Conservation (phyloP, 257 asterid species). For the Forsythia suspensa region DNA sequence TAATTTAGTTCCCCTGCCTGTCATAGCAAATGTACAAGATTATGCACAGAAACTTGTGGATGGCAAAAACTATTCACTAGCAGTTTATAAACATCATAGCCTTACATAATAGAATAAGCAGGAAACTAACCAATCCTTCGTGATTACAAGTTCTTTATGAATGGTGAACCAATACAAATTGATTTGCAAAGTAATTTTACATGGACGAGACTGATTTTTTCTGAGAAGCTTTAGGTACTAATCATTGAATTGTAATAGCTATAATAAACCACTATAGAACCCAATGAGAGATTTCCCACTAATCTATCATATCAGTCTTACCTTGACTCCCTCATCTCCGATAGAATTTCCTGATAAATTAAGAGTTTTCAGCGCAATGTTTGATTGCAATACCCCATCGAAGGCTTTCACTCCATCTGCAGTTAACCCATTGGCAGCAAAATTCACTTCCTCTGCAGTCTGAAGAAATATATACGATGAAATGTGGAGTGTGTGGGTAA, state of each 20-base stretch:
- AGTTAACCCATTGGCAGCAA: slow-evolving; percentile 91
- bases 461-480: slow-evolving; percentile 32
- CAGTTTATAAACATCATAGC: background rate
- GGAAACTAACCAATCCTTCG: slow-evolving; percentile 4
- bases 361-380: slow-evolving; percentile 71
- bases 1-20: background rate
- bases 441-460: slow-evolving; percentile 94
- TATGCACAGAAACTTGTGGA: slow-evolving; percentile 5
- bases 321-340: slow-evolving; percentile 99
- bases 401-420: slow-evolving; percentile 91
- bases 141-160: background rate
- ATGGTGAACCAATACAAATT: slow-evolving; percentile 4
- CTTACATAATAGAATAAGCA: background rate
- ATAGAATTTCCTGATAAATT: slow-evolving; percentile 91
- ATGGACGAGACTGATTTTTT: background rate
- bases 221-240: slow-evolving; percentile 2
- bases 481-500: slow-evolving; percentile 19
- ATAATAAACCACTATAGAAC: slow-evolving; percentile 9
- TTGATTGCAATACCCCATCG: slow-evolving; percentile 92
- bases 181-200: background rate
- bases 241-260: background rate
- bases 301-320: slow-evolving; percentile 29
- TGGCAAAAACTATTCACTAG: background rate
- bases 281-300: slow-evolving; percentile 23
- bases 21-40: background rate